Conservation (phyloP, 768 basidiomycete genomes). For the Cystofilobasidium capitatum region DNA sequence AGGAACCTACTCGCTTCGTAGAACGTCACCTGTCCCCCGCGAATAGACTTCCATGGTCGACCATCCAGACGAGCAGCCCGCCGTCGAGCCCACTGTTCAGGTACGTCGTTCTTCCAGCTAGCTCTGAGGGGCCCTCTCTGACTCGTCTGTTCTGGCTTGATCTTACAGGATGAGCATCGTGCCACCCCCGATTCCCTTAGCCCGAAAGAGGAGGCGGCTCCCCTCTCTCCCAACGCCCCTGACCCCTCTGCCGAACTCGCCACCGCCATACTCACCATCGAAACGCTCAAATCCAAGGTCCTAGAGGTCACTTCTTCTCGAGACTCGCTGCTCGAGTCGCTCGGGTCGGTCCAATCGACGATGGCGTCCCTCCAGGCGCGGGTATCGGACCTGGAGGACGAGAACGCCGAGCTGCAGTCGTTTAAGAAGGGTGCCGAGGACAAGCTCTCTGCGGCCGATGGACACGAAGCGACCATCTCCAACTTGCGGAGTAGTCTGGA, state of each 20-base stretch:
- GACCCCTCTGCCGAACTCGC: not conserved
- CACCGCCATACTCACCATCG: not conserved
- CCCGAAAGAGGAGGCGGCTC: too few relatives aligned
- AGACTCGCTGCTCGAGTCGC: conserved; percentile 14
- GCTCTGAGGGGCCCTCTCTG: too few relatives aligned
- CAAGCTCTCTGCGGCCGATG: not conserved
- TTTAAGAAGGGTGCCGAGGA: not conserved
- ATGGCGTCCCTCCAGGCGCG: conserved; percentile 10
- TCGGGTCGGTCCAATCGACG: conserved; percentile 8
- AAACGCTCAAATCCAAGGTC: not conserved
- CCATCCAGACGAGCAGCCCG: too few relatives aligned
- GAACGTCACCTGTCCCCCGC: too few relatives aligned
- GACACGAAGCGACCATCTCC: conserved; percentile 4
- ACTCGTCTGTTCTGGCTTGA: too few relatives aligned
- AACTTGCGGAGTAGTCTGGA: conserved; percentile 16
- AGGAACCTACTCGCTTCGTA: too few relatives aligned
- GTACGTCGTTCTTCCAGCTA: too few relatives aligned
- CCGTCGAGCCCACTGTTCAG: too few relatives aligned
- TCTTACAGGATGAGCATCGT: too few relatives aligned
- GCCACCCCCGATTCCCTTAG: too few relatives aligned
- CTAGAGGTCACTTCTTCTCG: not conserved
- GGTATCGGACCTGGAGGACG: conserved; percentile 21
- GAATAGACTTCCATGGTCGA: too few relatives aligned
- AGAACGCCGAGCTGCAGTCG: conserved; percentile 1
- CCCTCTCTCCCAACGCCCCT: too few relatives aligned